A percentile compares a stretch with the other conserved stretches of the same genome.
Evolutionary conservation across 202 grass and related monocot species (phyloP).

Genomic region (Brachypodium distachyon): DNA sequence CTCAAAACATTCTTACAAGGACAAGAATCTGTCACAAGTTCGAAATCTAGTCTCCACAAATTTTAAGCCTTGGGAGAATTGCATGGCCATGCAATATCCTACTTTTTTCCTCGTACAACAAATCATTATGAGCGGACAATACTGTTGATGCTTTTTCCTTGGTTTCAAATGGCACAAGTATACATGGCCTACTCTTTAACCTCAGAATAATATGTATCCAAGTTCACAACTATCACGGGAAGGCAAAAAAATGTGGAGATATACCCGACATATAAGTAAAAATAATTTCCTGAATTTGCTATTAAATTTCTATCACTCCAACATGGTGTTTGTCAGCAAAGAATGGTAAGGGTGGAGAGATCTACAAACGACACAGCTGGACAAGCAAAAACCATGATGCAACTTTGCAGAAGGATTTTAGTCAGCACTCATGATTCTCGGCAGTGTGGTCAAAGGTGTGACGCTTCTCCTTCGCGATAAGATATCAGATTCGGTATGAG

Average conservation of each 20-base stretch:
- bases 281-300: conserved; percentile 18
- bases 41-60: neutral
- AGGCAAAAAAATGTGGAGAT: neutral
- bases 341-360: conserved; percentile 37
- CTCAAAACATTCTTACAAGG: neutral
- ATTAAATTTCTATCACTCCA: conserved; percentile 28
- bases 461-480: conserved; percentile 13
- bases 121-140: neutral
- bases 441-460: conserved; percentile 14
- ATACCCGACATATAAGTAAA: neutral
- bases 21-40: neutral
- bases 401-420: neutral
- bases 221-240: neutral
- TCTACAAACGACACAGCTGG: conserved; percentile 42
- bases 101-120: neutral
- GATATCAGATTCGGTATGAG: neutral
- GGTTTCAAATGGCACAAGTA: no score
- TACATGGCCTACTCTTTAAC: neutral
- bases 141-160: neutral
- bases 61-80: neutral
- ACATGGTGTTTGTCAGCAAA: conserved; percentile 23
- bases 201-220: no score
- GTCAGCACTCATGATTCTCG: conserved; percentile 11
- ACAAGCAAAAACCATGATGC: conserved; percentile 26
- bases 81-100: neutral